Evolutionary conservation across 2,329 filamentous ascomycete species (phyloP).

Genomic region (Aspergillus ochraceoroseus): DNA sequence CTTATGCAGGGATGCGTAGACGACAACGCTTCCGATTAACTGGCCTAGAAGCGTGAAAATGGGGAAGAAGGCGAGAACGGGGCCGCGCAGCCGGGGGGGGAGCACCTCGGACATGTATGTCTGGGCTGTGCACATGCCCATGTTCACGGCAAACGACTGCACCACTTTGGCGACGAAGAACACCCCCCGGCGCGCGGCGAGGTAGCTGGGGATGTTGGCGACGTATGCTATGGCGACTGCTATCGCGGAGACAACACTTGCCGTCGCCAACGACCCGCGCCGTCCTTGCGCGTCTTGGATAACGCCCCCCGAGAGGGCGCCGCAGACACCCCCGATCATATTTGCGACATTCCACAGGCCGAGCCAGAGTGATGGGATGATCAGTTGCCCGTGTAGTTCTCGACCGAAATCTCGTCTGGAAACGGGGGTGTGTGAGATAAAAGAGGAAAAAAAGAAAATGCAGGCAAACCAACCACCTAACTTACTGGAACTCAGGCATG

Average conservation of each 20-base stretch:
- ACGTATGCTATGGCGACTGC: constrained; percentile 37
- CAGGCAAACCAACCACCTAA: background rate
- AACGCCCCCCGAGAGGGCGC: constrained; percentile 37
- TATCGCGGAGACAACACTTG: constrained; percentile 37
- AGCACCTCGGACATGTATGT: constrained; percentile 52
- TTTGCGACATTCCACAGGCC: constrained; percentile 44
- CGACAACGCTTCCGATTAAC: constrained; percentile 44
- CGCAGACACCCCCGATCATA: constrained; percentile 40
- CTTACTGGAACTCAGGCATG: constrained; percentile 23
- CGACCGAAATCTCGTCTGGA: constrained; percentile 34
- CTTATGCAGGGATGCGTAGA: constrained; percentile 34
- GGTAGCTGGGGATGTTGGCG: constrained; percentile 28
- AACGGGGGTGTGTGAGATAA: too few species aligned
- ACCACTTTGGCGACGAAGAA: constrained; percentile 48
- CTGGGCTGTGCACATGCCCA: constrained; percentile 42
- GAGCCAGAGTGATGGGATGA: constrained; percentile 45
- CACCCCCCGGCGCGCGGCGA: constrained; percentile 32
- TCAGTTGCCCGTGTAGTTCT: constrained; percentile 28
- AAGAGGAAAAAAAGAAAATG: too few species aligned
- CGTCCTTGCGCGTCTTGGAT: constrained; percentile 43
- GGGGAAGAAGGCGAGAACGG: constrained; percentile 48
- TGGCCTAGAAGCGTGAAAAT: constrained; percentile 49
- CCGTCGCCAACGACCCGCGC: constrained; percentile 34
- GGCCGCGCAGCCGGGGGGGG: constrained; percentile 45
- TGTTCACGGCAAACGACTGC: constrained; percentile 46